Conservation (phyloP, 2,329 filamentous ascomycete species). For the Neofusicoccum kwambonambiense region DNA sequence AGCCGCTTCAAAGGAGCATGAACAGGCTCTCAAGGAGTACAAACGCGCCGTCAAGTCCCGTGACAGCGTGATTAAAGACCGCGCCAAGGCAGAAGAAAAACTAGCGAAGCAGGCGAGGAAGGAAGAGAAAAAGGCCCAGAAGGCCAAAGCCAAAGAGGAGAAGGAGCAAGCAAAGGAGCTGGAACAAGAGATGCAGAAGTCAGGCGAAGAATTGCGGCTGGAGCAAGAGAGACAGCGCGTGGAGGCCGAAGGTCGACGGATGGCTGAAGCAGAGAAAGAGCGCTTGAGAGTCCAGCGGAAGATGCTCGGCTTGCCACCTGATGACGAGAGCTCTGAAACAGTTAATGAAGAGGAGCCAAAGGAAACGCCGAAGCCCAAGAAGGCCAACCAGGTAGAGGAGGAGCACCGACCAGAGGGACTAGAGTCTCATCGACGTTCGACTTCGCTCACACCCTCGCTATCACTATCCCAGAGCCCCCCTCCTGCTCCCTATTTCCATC, state of each 20-base stretch:
- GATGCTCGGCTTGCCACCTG: constrained; percentile 14
- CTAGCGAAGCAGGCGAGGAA: constrained; percentile 37
- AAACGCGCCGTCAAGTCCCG: constrained; percentile 66
- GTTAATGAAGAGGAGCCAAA: neutral
- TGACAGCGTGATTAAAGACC: constrained; percentile 62
- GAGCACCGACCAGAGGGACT: neutral
- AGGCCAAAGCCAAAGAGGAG: constrained; percentile 20
- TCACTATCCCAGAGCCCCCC: neutral
- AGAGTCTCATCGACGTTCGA: neutral
- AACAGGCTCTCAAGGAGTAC: constrained; percentile 62
- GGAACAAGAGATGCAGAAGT: constrained; percentile 20
- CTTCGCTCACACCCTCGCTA: neutral
- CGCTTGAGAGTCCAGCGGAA: constrained; percentile 1
- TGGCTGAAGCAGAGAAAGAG: constrained; percentile 10
- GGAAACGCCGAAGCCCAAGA: neutral
- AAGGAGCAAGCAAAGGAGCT: constrained; percentile 24
- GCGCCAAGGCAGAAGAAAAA: constrained; percentile 57
- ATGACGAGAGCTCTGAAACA: neutral
- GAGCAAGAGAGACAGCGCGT: constrained; percentile 29
- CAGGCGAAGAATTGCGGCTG: constrained; percentile 24
- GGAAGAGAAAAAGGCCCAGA: constrained; percentile 30
- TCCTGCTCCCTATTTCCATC: neutral
- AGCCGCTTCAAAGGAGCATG: constrained; percentile 67
- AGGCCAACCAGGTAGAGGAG: neutral
- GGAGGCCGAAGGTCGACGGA: constrained; percentile 25